Conservation (phyloP, 768 basidiomycete species). For the Leccinum truebloodii region DNA sequence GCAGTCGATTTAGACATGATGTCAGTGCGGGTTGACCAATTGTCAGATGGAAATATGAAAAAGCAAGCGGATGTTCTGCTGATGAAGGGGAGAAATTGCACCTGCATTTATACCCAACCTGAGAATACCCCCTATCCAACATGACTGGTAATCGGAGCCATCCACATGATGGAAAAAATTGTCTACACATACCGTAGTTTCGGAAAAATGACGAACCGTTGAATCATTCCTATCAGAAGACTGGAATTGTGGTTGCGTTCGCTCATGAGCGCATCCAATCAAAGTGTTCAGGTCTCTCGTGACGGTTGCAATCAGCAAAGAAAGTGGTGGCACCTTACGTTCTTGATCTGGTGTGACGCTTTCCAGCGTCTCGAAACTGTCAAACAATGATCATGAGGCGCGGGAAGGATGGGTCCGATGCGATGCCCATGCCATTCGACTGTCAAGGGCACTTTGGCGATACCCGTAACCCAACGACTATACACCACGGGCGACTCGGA, state of each 20-base stretch:
- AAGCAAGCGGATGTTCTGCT: background rate
- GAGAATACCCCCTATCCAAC: background rate
- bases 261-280: background rate
- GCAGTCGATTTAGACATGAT: background rate
- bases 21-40: background rate
- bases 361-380: background rate
- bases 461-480: background rate
- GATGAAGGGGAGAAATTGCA: background rate
- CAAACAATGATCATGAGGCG: background rate
- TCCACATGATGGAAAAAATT: too few species aligned
- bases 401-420: background rate
- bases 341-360: background rate
- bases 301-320: background rate
- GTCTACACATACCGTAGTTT: background rate
- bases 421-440: background rate
- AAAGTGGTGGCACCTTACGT: background rate
- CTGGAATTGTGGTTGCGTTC: background rate
- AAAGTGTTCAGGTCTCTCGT: background rate
- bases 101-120: background rate
- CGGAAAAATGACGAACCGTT: background rate
- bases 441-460: background rate
- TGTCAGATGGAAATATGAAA: background rate
- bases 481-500: background rate
- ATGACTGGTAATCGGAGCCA: too few species aligned
- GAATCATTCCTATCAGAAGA: background rate